Evolutionary conservation across 306 rosid genomes (phyloP).

Genomic region (Astragalus glycyphyllos): DNA sequence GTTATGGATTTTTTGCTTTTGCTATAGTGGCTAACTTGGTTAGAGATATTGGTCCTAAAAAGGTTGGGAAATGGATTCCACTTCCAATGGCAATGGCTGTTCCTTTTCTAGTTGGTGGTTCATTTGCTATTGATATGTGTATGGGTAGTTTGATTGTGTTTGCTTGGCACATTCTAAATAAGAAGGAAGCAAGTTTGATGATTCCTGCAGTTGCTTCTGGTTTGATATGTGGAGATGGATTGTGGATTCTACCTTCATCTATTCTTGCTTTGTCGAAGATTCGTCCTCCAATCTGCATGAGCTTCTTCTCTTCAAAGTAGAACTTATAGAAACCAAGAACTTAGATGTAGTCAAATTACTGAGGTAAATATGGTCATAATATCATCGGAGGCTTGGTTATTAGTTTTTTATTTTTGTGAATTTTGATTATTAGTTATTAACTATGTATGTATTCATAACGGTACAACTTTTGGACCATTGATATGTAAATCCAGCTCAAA

Average conservation of each 20-base stretch:
- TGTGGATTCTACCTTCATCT: conserved; percentile 96
- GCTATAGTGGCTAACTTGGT: conserved; percentile 76
- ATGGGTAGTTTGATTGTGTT: conserved; percentile 84
- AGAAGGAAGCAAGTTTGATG: conserved; percentile 66
- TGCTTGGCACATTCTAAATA: conserved; percentile 68
- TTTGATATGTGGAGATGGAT: conserved; percentile 96
- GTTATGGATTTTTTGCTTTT: conserved; percentile 80
- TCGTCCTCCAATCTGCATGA: conserved; percentile 95
- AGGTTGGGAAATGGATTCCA: conserved; percentile 70
- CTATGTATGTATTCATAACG: conserved; percentile 10
- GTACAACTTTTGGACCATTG: conserved; percentile 19
- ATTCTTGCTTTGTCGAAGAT: conserved; percentile 81
- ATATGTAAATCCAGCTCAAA: conserved; percentile 38
- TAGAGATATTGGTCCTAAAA: conserved; percentile 69
- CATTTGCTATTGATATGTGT: conserved; percentile 96
- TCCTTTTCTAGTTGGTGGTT: conserved; percentile 93
- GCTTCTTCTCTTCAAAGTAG: conserved; percentile 59
- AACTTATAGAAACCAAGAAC: conserved; percentile 28
- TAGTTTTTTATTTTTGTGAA: not conserved
- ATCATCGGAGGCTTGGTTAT: conserved; percentile 24
- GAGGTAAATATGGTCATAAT: conserved; percentile 26
- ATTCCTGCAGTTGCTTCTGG: conserved; percentile 98
- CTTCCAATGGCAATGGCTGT: conserved; percentile 99
- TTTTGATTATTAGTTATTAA: not conserved
- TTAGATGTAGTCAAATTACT: conserved; percentile 13